Base-by-base conservation (phyloP, 1,139 yeast species). In the Groenewaldozyma sp. region DNA sequence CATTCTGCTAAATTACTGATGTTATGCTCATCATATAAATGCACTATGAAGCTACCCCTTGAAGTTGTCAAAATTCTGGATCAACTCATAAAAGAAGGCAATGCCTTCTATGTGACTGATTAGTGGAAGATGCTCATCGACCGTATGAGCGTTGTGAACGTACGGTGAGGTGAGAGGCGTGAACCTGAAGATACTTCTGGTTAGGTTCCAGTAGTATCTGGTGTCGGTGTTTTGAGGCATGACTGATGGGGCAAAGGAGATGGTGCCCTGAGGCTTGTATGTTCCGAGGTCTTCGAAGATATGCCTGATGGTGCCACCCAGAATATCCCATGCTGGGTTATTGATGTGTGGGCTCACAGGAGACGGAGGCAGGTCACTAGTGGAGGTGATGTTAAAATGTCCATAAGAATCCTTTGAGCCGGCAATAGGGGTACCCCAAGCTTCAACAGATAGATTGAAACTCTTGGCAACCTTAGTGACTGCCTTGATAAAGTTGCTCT, bases 201-300 rank as follows among this genome's bases (percentile, higher is more conserved):
- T 74, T 54, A 86, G 67, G 37, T 67, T 61, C 88, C 93, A 82
- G 63, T 82, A 84, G 56, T 75, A 73, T 55, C 74, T 73, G 7
- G 95, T 84, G 58, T 86, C 95, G 2, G 95, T 86, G 60, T 84
- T 86, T 24, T 83, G 95, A 4, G 83, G 70, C 75, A 82, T 73
- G 38, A 82, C 55, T 14, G 74, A 65, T 7, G 94, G 93, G 1
- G 87, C 65, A 38, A 81, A 65, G 24, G 78, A 62, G 20, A 74
- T 36, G n/a, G 39, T 26, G 3, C 14, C 32, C 5, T 18, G 13
- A 16, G 11, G n/a, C 6, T 5, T n/a, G 24, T 7, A 4, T n/a
- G 36, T 13, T 20, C 21, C 70, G 46, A 70, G 72, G 41, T 75
- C 71, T 48, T 76, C 80, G 51, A 67, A 78, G 34, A 77, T 63